phyloP scores from a whole-genome alignment of 305 asterid genomes.

The Ajuga reptans region DNA sequence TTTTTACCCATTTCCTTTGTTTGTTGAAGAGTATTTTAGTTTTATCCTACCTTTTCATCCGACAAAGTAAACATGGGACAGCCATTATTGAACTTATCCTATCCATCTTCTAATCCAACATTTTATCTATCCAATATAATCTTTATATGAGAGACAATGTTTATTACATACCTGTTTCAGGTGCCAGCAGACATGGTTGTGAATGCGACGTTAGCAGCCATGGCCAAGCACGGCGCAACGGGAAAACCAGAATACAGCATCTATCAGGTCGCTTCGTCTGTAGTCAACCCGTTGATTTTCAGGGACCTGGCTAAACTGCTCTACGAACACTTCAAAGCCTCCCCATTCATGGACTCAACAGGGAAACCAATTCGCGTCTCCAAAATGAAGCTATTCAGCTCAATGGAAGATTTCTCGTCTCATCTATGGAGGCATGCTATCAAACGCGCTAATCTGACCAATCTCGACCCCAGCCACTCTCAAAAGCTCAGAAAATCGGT shows the following conservation, averaged over 20 bases:
- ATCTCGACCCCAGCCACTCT: slow-evolving; percentile 45
- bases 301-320: slow-evolving; percentile 59
- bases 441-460: slow-evolving; percentile 36
- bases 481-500: slow-evolving; percentile 65
- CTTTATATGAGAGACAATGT: not conserved
- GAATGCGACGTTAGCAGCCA: slow-evolving; percentile 91
- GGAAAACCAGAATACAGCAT: slow-evolving; percentile 58
- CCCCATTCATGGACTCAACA: slow-evolving; percentile 57
- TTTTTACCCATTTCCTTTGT: no score
- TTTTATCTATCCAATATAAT: no score
- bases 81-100: no score
- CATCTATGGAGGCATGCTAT: slow-evolving; percentile 73
- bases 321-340: slow-evolving; percentile 57
- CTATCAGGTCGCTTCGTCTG: slow-evolving; percentile 91
- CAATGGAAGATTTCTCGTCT: slow-evolving; percentile 82
- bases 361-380: slow-evolving; percentile 66
- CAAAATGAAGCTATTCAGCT: slow-evolving; percentile 59
- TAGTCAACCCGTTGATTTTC: slow-evolving; percentile 68
- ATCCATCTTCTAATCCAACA: no score
- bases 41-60: no score
- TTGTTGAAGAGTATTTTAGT: no score
- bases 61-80: no score
- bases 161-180: slow-evolving; percentile 28
- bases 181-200: slow-evolving; percentile 99
- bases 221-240: slow-evolving; percentile 77